A percentile compares a stretch with the other conserved stretches of the same genome.
Conservation (phyloP, 495 filamentous ascomycete species). For the Penicillium dipodomyicola region DNA sequence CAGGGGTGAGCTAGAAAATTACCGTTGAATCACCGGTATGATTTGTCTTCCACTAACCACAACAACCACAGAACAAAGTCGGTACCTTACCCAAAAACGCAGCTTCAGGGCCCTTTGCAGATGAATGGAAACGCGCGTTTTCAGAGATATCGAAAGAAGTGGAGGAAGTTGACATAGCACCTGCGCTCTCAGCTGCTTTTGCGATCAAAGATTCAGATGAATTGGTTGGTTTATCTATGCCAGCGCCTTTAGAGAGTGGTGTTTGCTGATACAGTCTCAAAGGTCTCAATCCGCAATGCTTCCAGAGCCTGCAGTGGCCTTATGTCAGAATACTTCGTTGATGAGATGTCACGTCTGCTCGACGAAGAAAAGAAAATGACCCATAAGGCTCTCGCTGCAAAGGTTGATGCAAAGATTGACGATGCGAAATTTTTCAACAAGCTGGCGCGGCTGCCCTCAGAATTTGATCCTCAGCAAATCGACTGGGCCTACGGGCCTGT, state of each 20-base stretch:
- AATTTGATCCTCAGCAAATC: slow-evolving; percentile 87
- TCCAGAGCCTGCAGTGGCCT: slow-evolving; percentile 89
- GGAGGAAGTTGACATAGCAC: slow-evolving; percentile 83
- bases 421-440: slow-evolving; percentile 90
- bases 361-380: slow-evolving; percentile 96
- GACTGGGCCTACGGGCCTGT: slow-evolving; percentile 93
- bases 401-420: slow-evolving; percentile 86
- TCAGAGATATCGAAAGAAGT: slow-evolving; percentile 72
- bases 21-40: no score
- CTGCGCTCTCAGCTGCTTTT: slow-evolving; percentile 79
- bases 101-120: slow-evolving; percentile 83
- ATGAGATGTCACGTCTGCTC: slow-evolving; percentile 93
- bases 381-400: slow-evolving; percentile 76
- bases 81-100: slow-evolving; percentile 81
- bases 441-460: slow-evolving; percentile 71
- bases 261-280: slow-evolving; percentile 6
- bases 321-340: slow-evolving; percentile 91
- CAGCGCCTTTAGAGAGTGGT: neutral
- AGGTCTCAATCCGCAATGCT: slow-evolving; percentile 87
- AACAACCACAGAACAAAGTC: slow-evolving; percentile 68
- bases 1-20: slow-evolving; percentile 62
- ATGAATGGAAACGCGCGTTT: slow-evolving; percentile 89
- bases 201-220: slow-evolving; percentile 97
- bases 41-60: neutral
- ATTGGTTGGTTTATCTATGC: slow-evolving; percentile 51